Percentiles rank a stretch among this genome's conserved stretches.
These are phyloP conservation scores for Aurinia saxatilis DNA, from an alignment of 345 rosid species.

Conservation along the genomic window DNA sequence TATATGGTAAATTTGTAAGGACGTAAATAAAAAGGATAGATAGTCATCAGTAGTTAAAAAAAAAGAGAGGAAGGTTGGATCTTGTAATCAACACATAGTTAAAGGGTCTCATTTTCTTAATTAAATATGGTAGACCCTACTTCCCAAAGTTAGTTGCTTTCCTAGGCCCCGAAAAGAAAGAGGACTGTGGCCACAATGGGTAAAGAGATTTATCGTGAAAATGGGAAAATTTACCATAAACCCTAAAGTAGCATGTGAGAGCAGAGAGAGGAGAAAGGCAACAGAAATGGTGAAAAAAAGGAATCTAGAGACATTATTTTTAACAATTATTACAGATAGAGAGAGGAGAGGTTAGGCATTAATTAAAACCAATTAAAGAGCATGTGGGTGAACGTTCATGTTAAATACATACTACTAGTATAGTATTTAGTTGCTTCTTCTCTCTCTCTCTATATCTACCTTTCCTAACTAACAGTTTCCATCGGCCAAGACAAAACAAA, in stretches of 20 bases:
- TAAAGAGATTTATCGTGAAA: neutral
- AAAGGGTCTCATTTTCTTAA: neutral
- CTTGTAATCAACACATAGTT: neutral
- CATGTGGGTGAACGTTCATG: constrained; percentile 22
- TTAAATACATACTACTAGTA: neutral
- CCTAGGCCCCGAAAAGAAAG: neutral
- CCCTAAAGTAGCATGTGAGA: neutral
- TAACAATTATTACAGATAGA: neutral
- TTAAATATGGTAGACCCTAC: constrained; percentile 1
- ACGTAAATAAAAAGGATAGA: constrained; percentile 5
- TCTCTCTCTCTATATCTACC: constrained; percentile 17
- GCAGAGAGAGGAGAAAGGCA: neutral
- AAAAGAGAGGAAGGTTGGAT: neutral
- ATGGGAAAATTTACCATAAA: neutral
- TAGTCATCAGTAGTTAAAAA: neutral
- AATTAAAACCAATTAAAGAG: neutral
- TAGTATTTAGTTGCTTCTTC: neutral
- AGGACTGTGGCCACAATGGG: constrained; percentile 1
- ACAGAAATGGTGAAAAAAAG: neutral
- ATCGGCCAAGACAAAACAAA: neutral
- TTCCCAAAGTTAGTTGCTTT: neutral
- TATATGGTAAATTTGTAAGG: constrained; percentile 11
- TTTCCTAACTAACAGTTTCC: constrained; percentile 26
- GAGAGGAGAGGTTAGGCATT: neutral
- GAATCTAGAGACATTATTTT: constrained; percentile 4